These are phyloP conservation scores for Paramecium sonneborni DNA, from an alignment of 73 alveolate genomes.

Conservation along the genomic window DNA sequence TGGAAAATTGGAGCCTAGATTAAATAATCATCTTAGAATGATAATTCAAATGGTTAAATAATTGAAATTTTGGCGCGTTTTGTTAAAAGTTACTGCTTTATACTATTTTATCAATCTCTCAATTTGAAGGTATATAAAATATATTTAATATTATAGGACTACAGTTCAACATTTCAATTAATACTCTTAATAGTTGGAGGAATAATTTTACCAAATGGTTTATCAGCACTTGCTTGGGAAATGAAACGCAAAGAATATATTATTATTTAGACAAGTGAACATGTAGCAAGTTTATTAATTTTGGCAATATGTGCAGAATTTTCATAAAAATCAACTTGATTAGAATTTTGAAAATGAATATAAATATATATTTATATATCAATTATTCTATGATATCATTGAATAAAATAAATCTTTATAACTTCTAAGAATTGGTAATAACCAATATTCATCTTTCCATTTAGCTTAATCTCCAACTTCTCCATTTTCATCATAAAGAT, in stretches of 20 bases:
- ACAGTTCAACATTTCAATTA: neutral
- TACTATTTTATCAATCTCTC: neutral
- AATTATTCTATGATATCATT: neutral
- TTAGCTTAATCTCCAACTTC: constrained; percentile 72
- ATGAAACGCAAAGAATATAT: neutral
- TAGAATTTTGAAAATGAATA: neutral
- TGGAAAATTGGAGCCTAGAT: neutral
- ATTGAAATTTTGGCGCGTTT: constrained; percentile 41
- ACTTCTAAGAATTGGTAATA: neutral
- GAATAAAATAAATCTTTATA: neutral
- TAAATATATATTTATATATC: neutral
- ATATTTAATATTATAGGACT: neutral
- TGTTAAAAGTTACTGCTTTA: neutral
- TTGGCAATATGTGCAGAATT: neutral
- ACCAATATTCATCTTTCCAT: constrained; percentile 68
- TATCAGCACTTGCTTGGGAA: constrained; percentile 16
- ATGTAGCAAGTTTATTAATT: neutral
- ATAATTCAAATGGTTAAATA: constrained; percentile 4
- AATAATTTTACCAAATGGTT: neutral
- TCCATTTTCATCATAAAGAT: constrained; percentile 73
- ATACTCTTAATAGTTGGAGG: neutral
- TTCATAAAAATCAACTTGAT: neutral
- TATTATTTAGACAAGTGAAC: neutral
- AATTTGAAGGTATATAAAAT: neutral
- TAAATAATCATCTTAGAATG: neutral